These are phyloP conservation scores for Orbilia blumenaviensis DNA, from an alignment of 2,329 filamentous ascomycete species.

Conservation along the genomic window DNA sequence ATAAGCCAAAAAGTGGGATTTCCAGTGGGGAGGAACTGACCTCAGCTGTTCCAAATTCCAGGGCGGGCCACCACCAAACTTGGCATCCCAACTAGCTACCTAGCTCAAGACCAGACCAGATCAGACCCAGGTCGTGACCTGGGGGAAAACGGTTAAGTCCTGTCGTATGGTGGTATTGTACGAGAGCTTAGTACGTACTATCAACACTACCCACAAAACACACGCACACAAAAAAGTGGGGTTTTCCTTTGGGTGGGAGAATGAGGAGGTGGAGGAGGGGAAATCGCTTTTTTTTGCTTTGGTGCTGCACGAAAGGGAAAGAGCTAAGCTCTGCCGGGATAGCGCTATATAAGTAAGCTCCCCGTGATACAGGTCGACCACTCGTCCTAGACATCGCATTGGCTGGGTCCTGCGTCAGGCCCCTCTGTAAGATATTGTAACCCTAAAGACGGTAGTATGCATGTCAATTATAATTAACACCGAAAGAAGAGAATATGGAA, in stretches of 20 bases:
- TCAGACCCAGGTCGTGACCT: too few species aligned
- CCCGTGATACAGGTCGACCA: conserved; percentile 35
- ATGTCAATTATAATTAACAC: neutral
- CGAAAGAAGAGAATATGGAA: too few species aligned
- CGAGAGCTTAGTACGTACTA: too few species aligned
- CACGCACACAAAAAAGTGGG: conserved; percentile 46
- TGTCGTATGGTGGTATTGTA: too few species aligned
- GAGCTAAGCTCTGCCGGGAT: conserved; percentile 49
- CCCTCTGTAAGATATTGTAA: conserved; percentile 34
- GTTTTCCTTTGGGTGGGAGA: conserved; percentile 8
- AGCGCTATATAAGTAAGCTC: neutral
- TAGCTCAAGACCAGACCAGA: too few species aligned
- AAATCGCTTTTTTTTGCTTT: too few species aligned
- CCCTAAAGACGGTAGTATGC: conserved; percentile 38
- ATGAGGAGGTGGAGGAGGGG: too few species aligned
- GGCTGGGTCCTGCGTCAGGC: conserved; percentile 22
- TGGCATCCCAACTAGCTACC: conserved; percentile 23
- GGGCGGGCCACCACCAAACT: conserved; percentile 27
- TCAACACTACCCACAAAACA: too few species aligned
- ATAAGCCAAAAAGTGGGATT: neutral
- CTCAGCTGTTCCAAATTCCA: conserved; percentile 27
- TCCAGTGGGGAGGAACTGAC: conserved; percentile 39
- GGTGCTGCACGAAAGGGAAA: neutral
- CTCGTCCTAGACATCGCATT: conserved; percentile 3
- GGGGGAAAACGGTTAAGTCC: too few species aligned